Percentiles rank a stretch among this genome's conserved stretches.
phyloP scores from a whole-genome alignment of 139 green algal genomes.

The Chlorella ohadii region DNA sequence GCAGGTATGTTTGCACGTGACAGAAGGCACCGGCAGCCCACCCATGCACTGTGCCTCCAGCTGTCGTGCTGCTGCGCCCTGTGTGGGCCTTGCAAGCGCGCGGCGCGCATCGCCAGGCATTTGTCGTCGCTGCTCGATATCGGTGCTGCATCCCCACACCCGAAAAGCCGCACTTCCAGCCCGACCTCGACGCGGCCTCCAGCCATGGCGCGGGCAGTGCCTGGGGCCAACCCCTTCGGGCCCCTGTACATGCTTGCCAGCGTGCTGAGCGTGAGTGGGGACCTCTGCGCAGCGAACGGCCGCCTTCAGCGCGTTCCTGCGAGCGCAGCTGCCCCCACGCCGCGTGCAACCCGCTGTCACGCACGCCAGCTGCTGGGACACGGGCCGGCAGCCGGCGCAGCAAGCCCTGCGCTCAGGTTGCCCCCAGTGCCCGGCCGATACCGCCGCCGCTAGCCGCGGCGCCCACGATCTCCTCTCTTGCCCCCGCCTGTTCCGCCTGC shows the following conservation, averaged over 20 bases:
- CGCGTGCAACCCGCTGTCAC: background rate
- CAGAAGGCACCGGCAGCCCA: too few relatives aligned
- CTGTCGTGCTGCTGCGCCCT: too few relatives aligned
- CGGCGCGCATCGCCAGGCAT: too few relatives aligned
- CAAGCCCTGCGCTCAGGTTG: background rate
- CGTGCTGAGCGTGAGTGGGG: background rate
- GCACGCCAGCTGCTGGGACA: background rate
- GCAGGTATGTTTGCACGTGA: too few relatives aligned
- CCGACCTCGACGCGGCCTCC: too few relatives aligned
- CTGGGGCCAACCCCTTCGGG: background rate
- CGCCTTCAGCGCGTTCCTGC: background rate
- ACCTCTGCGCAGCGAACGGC: background rate
- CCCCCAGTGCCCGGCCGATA: background rate
- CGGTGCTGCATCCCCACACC: too few relatives aligned
- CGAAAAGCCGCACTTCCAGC: too few relatives aligned
- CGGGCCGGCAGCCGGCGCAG: background rate
- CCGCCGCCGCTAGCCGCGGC: background rate
- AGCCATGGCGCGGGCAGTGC: too few relatives aligned
- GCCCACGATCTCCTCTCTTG: background rate
- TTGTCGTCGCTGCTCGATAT: too few relatives aligned
- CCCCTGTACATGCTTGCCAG: slow-evolving; percentile 3
- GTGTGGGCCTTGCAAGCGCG: too few relatives aligned
- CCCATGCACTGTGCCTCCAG: too few relatives aligned
- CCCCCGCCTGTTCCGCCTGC: background rate
- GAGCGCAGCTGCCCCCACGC: background rate